Conservation (phyloP, 2,329 filamentous ascomycete species). For the Aphanoascus verrucosus region DNA sequence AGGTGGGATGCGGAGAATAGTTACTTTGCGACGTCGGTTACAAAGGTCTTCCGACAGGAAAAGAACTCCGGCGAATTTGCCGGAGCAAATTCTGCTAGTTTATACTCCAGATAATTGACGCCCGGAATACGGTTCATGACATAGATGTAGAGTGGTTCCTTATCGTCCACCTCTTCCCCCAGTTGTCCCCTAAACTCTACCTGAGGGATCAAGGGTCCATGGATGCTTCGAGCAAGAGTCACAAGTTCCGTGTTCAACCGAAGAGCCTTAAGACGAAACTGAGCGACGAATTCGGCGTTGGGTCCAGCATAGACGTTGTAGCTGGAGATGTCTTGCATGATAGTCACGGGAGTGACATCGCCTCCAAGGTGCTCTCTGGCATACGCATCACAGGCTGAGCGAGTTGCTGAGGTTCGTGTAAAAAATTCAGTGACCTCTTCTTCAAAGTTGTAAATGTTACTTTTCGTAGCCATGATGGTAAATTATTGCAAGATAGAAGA, state of each 20-base stretch:
- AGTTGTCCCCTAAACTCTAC: conserved; percentile 25
- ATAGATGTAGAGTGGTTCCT: conserved; percentile 31
- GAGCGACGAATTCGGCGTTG: conserved; percentile 27
- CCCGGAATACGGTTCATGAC: conserved; percentile 26
- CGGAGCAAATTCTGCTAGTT: conserved; percentile 25
- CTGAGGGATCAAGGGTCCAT: conserved; percentile 22
- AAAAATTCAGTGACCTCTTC: conserved; percentile 6
- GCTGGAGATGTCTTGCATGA: conserved; percentile 32
- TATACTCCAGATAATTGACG: conserved; percentile 29
- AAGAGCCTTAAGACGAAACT: conserved; percentile 32
- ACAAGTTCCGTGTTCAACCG: conserved; percentile 25
- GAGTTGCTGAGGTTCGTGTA: conserved; percentile 1
- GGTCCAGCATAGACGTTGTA: conserved; percentile 34
- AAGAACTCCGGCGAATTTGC: conserved; percentile 28
- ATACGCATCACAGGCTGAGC: conserved; percentile 8
- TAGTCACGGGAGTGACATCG: conserved; percentile 24
- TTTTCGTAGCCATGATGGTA: not conserved
- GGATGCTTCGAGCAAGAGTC: conserved; percentile 24
- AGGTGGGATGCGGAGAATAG: not conserved
- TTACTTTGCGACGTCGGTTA: conserved; percentile 27
- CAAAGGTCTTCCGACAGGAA: conserved; percentile 28
- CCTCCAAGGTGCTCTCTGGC: conserved; percentile 25
- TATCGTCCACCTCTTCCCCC: conserved; percentile 18
- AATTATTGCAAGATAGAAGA: no score
- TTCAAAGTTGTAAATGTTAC: not conserved